Percentiles rank a stretch among this genome's conserved stretches.
Conservation (phyloP, 305 asterid genomes). For the Fraxinus latifolia region DNA sequence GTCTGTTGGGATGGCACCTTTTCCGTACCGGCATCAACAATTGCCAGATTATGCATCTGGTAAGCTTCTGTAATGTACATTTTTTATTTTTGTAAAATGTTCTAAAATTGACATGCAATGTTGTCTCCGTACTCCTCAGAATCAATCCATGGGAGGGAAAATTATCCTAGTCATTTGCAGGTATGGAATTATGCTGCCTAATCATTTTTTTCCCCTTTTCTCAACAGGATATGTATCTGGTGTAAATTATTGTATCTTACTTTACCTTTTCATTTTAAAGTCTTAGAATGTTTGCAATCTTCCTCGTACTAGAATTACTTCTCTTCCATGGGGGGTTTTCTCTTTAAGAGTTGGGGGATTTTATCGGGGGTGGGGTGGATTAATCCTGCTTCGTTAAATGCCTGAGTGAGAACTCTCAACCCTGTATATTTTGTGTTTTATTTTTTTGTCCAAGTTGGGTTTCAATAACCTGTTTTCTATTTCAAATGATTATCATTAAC, state of each 20-base stretch:
- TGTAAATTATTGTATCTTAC: background rate
- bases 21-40: slow-evolving; percentile 33
- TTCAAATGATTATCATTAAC: background rate
- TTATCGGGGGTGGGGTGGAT: background rate
- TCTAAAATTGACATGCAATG: slow-evolving; percentile 8
- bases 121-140: slow-evolving; percentile 27
- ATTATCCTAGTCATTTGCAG: slow-evolving; percentile 30
- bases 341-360: background rate
- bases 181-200: slow-evolving; percentile 15
- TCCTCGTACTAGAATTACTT: background rate
- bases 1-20: slow-evolving; percentile 14
- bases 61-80: slow-evolving; percentile 21
- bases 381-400: background rate
- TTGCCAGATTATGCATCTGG: slow-evolving; percentile 34
- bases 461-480: background rate
- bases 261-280: background rate
- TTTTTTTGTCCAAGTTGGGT: background rate
- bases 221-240: background rate
- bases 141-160: slow-evolving; percentile 26
- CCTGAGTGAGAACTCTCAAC: background rate
- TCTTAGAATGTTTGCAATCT: background rate
- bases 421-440: background rate
- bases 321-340: background rate
- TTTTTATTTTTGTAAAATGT: background rate
- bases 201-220: background rate